A percentile compares a stretch with the other conserved stretches of the same genome.
Conservation (phyloP, 352 stramenopile species). For the Globisporangium alternatum region DNA sequence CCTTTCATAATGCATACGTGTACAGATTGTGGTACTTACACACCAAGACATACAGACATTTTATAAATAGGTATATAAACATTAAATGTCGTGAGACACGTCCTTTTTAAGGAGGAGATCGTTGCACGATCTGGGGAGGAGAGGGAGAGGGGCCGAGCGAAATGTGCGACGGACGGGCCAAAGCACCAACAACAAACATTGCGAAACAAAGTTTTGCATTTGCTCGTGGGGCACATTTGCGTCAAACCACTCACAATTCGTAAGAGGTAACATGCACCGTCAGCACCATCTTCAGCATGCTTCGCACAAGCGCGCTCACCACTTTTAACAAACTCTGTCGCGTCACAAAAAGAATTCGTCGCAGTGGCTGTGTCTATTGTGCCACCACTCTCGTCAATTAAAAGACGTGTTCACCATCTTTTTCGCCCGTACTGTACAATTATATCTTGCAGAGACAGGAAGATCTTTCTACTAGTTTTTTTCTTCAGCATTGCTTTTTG, state of each 20-base stretch:
- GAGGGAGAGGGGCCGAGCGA: not conserved
- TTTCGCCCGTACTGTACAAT: no score
- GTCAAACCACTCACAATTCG: not conserved
- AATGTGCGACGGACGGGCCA: conserved; percentile 9
- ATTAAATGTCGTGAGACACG: conserved; percentile 9
- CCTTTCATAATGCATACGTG: not conserved
- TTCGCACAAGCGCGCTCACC: not conserved
- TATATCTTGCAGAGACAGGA: no score
- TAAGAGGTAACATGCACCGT: not conserved
- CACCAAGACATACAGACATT: not conserved
- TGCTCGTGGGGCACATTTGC: not conserved
- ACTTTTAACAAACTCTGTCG: not conserved
- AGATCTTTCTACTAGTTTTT: not conserved
- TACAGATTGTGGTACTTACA: not conserved
- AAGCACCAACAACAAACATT: conserved; percentile 9
- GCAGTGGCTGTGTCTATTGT: not conserved
- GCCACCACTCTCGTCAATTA: not conserved
- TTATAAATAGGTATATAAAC: not conserved
- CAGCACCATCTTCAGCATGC: not conserved
- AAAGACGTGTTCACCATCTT: not conserved
- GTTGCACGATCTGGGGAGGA: conserved; percentile 4
- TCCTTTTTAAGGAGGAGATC: conserved; percentile 10
- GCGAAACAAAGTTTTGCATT: conserved; percentile 6
- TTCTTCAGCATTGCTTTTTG: not conserved
- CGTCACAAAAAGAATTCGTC: not conserved